Conservation (phyloP, 2,329 filamentous ascomycete species). For the Alternaria conjuncta region DNA sequence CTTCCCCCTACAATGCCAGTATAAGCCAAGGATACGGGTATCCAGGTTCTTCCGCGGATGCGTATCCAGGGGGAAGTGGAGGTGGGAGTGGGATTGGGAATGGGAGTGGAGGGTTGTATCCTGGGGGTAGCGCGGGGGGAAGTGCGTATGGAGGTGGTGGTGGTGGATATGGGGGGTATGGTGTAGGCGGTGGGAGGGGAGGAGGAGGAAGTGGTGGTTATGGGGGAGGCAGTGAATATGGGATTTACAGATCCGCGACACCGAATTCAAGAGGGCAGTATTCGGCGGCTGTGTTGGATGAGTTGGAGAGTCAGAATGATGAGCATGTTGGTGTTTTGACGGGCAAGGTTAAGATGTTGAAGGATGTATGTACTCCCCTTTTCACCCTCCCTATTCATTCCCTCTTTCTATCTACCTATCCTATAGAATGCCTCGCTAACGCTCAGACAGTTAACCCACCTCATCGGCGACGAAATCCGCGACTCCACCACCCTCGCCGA, state of each 20-base stretch:
- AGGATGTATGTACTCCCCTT: slow-evolving; percentile 87
- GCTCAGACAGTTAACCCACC: slow-evolving; percentile 71
- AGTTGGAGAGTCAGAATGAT: slow-evolving; percentile 96
- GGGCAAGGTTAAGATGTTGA: slow-evolving; percentile 86
- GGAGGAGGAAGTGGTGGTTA: too few species aligned
- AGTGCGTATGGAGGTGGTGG: neutral
- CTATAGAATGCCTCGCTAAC: neutral
- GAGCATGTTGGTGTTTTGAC: slow-evolving; percentile 87
- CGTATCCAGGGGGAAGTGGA: slow-evolving; percentile 35
- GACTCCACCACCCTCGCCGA: slow-evolving; percentile 87
- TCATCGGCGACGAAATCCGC: slow-evolving; percentile 94
- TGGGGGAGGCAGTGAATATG: neutral
- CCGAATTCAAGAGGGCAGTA: slow-evolving; percentile 78
- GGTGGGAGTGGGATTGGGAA: slow-evolving; percentile 12
- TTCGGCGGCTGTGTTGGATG: slow-evolving; percentile 86
- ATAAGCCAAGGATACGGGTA: slow-evolving; percentile 32
- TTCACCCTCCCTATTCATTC: too few species aligned
- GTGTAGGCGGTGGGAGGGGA: slow-evolving; percentile 1
- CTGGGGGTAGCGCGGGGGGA: slow-evolving; percentile 2
- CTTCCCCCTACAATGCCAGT: slow-evolving; percentile 28
- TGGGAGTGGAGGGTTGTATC: slow-evolving; percentile 16
- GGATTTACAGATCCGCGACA: slow-evolving; percentile 49
- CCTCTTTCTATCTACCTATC: too few species aligned
- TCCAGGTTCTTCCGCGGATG: slow-evolving; percentile 18
- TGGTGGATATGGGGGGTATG: slow-evolving; percentile 1